Percentiles rank a stretch among this genome's conserved stretches.
phyloP scores from a whole-genome alignment of 73 alveolate species.

The Tetrahymena malaccensis region DNA sequence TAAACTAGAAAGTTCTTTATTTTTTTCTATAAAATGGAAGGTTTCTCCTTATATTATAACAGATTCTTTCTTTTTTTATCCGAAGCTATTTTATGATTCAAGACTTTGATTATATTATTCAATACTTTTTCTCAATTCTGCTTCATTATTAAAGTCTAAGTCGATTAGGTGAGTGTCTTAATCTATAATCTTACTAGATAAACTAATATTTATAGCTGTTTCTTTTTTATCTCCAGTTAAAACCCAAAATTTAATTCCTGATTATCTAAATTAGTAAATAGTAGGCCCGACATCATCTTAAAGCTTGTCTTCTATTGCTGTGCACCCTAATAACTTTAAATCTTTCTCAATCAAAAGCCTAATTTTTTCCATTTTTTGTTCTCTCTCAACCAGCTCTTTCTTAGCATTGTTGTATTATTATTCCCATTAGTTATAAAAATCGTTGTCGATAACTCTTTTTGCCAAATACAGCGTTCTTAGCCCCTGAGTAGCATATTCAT shows the following conservation, averaged over 20 bases:
- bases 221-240: constrained; percentile 94
- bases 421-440: constrained; percentile 57
- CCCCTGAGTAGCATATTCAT: constrained; percentile 85
- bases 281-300: constrained; percentile 97
- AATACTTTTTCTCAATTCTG: neutral
- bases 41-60: constrained; percentile 42
- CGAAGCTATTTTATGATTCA: neutral
- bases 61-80: constrained; percentile 25
- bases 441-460: constrained; percentile 37
- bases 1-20: neutral
- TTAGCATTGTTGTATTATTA: constrained; percentile 41
- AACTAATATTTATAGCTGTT: constrained; percentile 55
- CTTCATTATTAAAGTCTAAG: neutral
- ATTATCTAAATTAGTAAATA: constrained; percentile 72
- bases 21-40: neutral
- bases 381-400: constrained; percentile 16
- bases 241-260: constrained; percentile 91
- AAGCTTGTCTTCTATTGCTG: constrained; percentile 96
- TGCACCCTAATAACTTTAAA: constrained; percentile 76
- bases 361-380: constrained; percentile 31
- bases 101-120: neutral
- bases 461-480: constrained; percentile 86
- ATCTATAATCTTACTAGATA: neutral
- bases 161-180: neutral
- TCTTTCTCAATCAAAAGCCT: constrained; percentile 72